A percentile compares a stretch with the other conserved stretches of the same genome.
Conservation (phyloP, 2,329 filamentous ascomycete species). For the Cryphonectria parasitica region DNA sequence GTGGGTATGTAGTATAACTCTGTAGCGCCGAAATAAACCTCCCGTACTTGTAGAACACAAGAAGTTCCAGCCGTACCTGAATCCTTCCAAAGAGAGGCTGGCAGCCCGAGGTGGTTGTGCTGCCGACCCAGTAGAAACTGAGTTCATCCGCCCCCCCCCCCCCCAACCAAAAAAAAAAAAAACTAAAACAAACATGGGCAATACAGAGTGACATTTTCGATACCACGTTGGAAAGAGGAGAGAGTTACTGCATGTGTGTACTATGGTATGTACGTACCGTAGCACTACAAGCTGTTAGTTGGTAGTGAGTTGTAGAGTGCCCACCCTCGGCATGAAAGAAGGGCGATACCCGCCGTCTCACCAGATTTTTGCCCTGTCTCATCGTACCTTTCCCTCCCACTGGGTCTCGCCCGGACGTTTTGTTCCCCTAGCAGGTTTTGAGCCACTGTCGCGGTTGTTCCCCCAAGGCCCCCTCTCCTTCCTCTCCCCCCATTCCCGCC, state of each 20-base stretch:
- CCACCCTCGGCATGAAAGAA: conserved; percentile 16
- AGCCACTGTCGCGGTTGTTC: background rate
- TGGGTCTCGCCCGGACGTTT: conserved; percentile 10
- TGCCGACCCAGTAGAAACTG: background rate
- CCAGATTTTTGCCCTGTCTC: conserved; percentile 1
- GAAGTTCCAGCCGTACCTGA: conserved; percentile 1
- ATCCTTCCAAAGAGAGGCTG: background rate
- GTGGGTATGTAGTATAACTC: conserved; percentile 3
- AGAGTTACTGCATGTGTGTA: too few relatives aligned
- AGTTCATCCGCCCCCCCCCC: background rate
- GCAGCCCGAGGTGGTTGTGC: conserved; percentile 2
- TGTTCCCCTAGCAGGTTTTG: conserved; percentile 2
- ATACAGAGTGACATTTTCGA: background rate
- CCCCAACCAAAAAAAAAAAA: background rate
- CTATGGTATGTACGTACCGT: too few relatives aligned
- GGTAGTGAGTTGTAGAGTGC: background rate
- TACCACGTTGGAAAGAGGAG: background rate
- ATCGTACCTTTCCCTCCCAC: background rate
- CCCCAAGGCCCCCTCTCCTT: background rate
- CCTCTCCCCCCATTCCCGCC: background rate
- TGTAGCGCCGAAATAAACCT: background rate
- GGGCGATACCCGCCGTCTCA: conserved; percentile 18
- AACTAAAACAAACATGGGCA: background rate
- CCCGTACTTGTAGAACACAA: background rate
- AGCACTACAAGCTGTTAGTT: too few relatives aligned